Percentiles rank a stretch among this genome's conserved stretches.
Evolutionary conservation across 192 early-diverging fungal genomes (phyloP).

Genomic region (Coemansia sp.): DNA sequence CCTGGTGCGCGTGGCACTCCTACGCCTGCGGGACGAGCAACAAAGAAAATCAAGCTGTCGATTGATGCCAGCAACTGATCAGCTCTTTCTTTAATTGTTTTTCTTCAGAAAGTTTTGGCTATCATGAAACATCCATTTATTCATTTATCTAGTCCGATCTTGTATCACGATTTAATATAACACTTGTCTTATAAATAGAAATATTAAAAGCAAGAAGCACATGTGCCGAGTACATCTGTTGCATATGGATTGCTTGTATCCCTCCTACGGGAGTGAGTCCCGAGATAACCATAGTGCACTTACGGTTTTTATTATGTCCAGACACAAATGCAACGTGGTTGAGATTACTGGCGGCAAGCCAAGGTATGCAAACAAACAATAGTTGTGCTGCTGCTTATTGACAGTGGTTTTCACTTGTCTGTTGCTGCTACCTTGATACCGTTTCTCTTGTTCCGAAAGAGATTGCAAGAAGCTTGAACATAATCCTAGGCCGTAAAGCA

Average conservation of each 20-base stretch:
- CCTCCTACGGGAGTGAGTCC: no score
- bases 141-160: not conserved
- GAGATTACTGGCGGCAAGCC: no score
- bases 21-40: slow-evolving; percentile 18
- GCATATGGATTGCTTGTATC: no score
- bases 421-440: no score
- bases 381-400: no score
- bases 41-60: slow-evolving; percentile 49
- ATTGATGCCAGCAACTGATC: slow-evolving; percentile 20
- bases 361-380: no score
- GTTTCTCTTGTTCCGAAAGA: no score
- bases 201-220: not conserved
- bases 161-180: slow-evolving; percentile 5
- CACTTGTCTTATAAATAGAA: no score
- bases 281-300: no score
- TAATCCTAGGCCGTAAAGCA: no score
- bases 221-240: not conserved
- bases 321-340: not conserved
- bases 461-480: no score
- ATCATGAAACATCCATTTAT: not conserved
- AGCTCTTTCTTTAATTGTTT: not conserved
- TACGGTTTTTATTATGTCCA: not conserved
- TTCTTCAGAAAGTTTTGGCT: not conserved
- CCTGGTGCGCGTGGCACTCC: slow-evolving; percentile 25
- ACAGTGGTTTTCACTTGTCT: no score